Conservation (phyloP, 2,329 filamentous ascomycete genomes). For the Xylariomycetidae sp. region DNA sequence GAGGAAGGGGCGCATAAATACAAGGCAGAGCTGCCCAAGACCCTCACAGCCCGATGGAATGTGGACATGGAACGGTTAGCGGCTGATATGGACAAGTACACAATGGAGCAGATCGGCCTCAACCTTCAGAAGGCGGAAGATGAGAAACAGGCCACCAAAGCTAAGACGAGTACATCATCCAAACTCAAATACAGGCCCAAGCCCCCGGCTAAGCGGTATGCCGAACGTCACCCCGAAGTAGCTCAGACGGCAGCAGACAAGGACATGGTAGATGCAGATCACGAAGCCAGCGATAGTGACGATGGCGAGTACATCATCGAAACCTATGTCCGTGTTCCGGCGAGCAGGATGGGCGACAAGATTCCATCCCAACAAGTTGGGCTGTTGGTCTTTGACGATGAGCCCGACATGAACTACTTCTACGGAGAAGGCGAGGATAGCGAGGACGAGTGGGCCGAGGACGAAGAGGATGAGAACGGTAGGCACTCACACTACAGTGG, state of each 20-base stretch:
- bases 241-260: conserved; percentile 17
- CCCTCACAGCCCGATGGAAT: conserved; percentile 31
- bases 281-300: conserved; percentile 36
- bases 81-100: conserved; percentile 37
- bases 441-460: conserved; percentile 50
- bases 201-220: conserved; percentile 46
- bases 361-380: conserved; percentile 47
- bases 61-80: conserved; percentile 27
- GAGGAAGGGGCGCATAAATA: conserved; percentile 12
- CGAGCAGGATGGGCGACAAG: conserved; percentile 39
- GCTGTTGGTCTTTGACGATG: conserved; percentile 49
- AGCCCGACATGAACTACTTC: conserved; percentile 55
- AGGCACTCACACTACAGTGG: too few relatives aligned
- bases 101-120: conserved; percentile 50
- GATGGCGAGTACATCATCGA: conserved; percentile 58
- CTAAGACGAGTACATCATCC: conserved; percentile 10
- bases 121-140: conserved; percentile 44
- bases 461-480: conserved; percentile 63
- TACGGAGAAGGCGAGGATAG: conserved; percentile 57
- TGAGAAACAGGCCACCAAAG: conserved; percentile 26
- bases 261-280: conserved; percentile 24
- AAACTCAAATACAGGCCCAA: conserved; percentile 48
- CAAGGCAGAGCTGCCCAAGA: conserved; percentile 22
- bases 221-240: conserved; percentile 47
- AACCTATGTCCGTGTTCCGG: conserved; percentile 57